phyloP scores from a whole-genome alignment of 2,329 filamentous ascomycete genomes.

The Exophiala oligosperma region DNA sequence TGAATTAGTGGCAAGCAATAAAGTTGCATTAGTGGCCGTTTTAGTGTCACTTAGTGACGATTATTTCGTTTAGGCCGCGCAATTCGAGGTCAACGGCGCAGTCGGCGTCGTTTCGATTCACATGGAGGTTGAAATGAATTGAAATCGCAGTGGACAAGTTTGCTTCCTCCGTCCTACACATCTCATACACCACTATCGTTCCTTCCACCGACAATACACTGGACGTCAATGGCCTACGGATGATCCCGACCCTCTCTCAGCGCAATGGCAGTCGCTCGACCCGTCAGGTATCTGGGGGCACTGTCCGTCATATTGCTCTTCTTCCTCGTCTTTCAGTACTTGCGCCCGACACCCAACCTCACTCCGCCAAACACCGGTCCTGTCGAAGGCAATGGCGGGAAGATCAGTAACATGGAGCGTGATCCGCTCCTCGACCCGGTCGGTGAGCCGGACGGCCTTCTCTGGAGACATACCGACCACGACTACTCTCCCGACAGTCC shows the following conservation, averaged over 20 bases:
- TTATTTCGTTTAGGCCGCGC: neutral
- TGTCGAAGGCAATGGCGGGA: constrained; percentile 41
- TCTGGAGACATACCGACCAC: constrained; percentile 70
- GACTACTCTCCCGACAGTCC: constrained; percentile 76
- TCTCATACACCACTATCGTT: neutral
- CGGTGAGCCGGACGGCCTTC: constrained; percentile 74
- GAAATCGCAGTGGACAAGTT: neutral
- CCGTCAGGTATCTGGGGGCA: constrained; percentile 75
- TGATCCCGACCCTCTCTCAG: constrained; percentile 6
- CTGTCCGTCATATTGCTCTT: constrained; percentile 71
- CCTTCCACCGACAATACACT: neutral
- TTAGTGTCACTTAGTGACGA: neutral
- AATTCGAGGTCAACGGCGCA: neutral
- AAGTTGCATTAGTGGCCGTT: neutral
- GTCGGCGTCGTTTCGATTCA: neutral
- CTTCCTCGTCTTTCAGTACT: constrained; percentile 76
- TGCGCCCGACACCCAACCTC: constrained; percentile 42
- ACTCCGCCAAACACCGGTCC: constrained; percentile 43
- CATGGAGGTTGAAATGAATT: neutral
- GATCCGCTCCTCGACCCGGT: constrained; percentile 87
- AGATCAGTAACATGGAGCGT: constrained; percentile 60
- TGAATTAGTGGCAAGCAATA: no score
- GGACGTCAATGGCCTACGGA: constrained; percentile 14
- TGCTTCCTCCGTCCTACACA: neutral
- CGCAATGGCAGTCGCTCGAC: constrained; percentile 78